Evolutionary conservation across 2,329 filamentous ascomycete genomes (phyloP).

Genomic region (Ophiobolus disseminans): DNA sequence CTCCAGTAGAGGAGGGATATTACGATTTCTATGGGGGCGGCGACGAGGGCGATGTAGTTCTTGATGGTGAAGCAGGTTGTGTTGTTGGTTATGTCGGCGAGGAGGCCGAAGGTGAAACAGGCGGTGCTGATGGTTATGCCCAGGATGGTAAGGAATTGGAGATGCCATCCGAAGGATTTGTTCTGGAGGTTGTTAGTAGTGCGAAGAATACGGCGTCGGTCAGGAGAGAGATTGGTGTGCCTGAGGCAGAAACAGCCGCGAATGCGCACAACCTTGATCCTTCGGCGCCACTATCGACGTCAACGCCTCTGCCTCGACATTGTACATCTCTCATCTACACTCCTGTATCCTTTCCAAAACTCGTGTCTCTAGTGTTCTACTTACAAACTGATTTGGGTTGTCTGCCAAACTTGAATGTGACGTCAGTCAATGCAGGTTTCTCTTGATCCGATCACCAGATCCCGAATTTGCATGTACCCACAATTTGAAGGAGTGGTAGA

Average conservation of each 20-base stretch:
- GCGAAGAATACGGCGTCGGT: no score
- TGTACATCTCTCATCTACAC: no score
- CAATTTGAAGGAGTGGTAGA: slow-evolving; percentile 55
- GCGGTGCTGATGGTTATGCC: slow-evolving; percentile 67
- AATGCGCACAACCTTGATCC: no score
- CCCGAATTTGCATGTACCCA: slow-evolving; percentile 10
- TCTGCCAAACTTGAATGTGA: slow-evolving; percentile 32
- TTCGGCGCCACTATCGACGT: no score
- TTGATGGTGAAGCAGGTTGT: slow-evolving; percentile 68
- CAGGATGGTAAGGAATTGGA: slow-evolving; percentile 77
- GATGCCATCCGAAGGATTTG: slow-evolving; percentile 70
- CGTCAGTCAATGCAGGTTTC: slow-evolving; percentile 22
- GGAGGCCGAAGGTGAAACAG: slow-evolving; percentile 67
- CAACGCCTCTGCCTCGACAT: no score
- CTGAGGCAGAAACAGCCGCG: no score
- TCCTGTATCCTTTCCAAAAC: no score
- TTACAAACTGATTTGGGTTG: slow-evolving; percentile 39
- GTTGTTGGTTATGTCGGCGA: slow-evolving; percentile 67
- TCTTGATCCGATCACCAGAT: no score
- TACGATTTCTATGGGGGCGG: slow-evolving; percentile 73
- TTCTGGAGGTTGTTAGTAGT: slow-evolving; percentile 47
- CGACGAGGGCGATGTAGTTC: slow-evolving; percentile 70
- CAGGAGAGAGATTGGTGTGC: no score
- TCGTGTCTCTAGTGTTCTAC: slow-evolving; percentile 5
- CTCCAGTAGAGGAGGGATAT: slow-evolving; percentile 78